Conservation (phyloP, 371 early-diverging fungal species). For the Vairimorpha apis region DNA sequence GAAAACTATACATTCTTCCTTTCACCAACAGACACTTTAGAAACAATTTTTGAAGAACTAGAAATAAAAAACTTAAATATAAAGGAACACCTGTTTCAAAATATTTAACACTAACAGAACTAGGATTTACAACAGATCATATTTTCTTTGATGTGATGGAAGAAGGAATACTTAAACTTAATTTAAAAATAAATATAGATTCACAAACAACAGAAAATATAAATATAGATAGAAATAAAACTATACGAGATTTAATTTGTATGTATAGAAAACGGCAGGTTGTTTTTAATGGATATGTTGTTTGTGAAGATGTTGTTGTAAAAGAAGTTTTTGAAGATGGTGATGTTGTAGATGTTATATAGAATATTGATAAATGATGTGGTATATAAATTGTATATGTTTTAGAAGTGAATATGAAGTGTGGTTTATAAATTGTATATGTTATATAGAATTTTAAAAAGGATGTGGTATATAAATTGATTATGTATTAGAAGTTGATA, state of each 20-base stretch:
- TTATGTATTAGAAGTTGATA: too few species aligned
- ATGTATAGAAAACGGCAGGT: not conserved
- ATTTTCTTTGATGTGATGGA: constrained; percentile 9
- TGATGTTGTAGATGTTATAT: constrained; percentile 26
- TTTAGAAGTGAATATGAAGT: too few species aligned
- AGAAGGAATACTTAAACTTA: not conserved
- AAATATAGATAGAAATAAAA: not conserved
- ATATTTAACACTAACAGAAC: constrained; percentile 20
- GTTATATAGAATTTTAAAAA: too few species aligned
- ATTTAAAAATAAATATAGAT: constrained; percentile 18
- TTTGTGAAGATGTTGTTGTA: not conserved
- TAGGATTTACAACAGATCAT: constrained; percentile 8
- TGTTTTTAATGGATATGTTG: constrained; percentile 16
- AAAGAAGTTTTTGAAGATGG: not conserved
- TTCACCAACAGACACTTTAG: too few species aligned
- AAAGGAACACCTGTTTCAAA: constrained; percentile 22
- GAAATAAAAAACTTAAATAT: constrained; percentile 13
- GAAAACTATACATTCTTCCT: too few species aligned
- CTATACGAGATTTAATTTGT: not conserved
- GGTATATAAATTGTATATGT: too few species aligned
- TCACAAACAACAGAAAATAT: not conserved
- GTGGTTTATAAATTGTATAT: too few species aligned
- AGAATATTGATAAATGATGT: too few species aligned
- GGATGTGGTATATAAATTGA: too few species aligned
- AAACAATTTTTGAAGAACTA: not conserved